Evolutionary conservation across 2,329 filamentous ascomycete species (phyloP), one percentile per base, ranked within the genome.

Genomic region (Claviceps paspali): DNA sequence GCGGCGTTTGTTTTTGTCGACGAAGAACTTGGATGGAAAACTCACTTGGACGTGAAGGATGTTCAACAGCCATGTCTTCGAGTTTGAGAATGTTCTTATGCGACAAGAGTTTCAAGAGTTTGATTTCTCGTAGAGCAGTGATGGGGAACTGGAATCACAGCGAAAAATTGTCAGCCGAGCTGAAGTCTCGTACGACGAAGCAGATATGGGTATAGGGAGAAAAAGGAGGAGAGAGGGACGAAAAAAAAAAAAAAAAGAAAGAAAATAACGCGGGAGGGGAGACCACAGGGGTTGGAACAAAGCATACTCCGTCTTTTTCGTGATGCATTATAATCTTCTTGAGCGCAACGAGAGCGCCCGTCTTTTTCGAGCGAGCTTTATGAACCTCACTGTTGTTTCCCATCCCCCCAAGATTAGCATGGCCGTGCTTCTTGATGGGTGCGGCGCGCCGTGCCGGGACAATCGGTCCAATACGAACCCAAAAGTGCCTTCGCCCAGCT

Each of bases 321-420:
- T 96, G 93, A 57, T 96, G 91, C 83, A 96, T 95, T 47, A 98
- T 76, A 47, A 98, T 98, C 70, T 96, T 96, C 66, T 98, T 98
- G 52, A 98, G 61, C 4, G 91, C 91, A 42, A 94, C 82, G 32
- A 88, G 59, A 18, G 73, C 69, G 38, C 82, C 80, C 1, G 76
- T 82, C 51, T 72, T 81, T 50, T 75, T 79, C 21, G 82, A 85
- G 43, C 74, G 74, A 43, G 86, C 91, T 52, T 88, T 91, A 59
- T 94, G 85, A 28, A 96, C 91, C 63, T 96, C 86, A 47, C 79
- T 82, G 44, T 14, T 17, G 21, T 12, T 28, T 7, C 14, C 18
- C n/a, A 2, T 29, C n/a, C 2, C 7, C 12, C n/a, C n/a, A n/a
- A 11, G 4, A 19, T 33, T 24, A 26, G 32, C 17, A 26, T 24